Conservation (phyloP, 2,329 filamentous ascomycete genomes). For the Aureobasidium pullulans region DNA sequence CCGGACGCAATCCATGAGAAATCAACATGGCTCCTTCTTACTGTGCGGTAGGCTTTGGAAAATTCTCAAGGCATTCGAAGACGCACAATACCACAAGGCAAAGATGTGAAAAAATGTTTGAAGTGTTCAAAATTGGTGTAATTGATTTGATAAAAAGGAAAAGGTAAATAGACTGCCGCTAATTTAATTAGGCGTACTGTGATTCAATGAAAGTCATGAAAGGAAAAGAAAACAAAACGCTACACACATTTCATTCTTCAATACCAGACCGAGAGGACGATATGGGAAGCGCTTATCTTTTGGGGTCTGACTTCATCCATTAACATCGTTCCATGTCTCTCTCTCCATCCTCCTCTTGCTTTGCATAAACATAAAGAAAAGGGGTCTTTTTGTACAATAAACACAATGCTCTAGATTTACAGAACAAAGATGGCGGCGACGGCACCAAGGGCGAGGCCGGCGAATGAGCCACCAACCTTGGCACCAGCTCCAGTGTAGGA, state of each 20-base stretch:
- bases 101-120: not conserved
- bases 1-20: too few species aligned
- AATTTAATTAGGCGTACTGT: slow-evolving; percentile 8
- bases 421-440: slow-evolving; percentile 20
- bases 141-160: not conserved
- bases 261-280: slow-evolving; percentile 11
- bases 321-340: not conserved
- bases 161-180: slow-evolving; percentile 3
- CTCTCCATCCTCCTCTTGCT: not conserved
- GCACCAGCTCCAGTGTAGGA: slow-evolving; percentile 20
- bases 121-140: not conserved
- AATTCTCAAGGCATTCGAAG: too few species aligned
- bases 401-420: slow-evolving; percentile 15
- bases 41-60: too few species aligned
- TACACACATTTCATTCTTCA: slow-evolving; percentile 3
- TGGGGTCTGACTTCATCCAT: slow-evolving; percentile 2
- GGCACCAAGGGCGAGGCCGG: slow-evolving; percentile 19
- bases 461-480: slow-evolving; percentile 17
- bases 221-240: slow-evolving; percentile 1
- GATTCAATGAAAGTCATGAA: slow-evolving; percentile 11
- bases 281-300: not conserved
- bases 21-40: too few species aligned
- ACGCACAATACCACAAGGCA: not conserved
- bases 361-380: not conserved
- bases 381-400: not conserved